Evolutionary conservation across 2,329 filamentous ascomycete genomes (phyloP).

Genomic region (Exophiala viscosa): DNA sequence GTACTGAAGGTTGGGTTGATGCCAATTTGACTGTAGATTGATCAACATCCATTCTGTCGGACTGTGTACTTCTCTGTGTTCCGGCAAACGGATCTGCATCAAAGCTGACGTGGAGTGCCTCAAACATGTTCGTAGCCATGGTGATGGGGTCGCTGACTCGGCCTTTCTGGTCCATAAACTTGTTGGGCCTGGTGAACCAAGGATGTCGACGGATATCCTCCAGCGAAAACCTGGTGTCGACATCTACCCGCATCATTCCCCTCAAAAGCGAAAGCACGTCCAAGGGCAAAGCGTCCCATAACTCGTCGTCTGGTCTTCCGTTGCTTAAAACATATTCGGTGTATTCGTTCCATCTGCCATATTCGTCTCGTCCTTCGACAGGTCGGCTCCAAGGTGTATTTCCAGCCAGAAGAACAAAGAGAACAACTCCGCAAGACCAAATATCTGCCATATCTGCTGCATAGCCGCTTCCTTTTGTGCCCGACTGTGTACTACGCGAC

Average conservation of each 20-base stretch:
- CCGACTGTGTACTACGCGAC: slow-evolving; percentile 49
- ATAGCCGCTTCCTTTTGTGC: slow-evolving; percentile 45
- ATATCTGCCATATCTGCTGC: slow-evolving; percentile 78
- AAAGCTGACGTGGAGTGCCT: slow-evolving; percentile 85
- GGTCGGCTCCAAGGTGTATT: slow-evolving; percentile 99
- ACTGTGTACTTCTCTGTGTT: slow-evolving; percentile 35
- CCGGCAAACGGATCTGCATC: slow-evolving; percentile 60
- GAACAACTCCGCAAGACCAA: slow-evolving; percentile 97
- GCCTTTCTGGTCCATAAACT: slow-evolving; percentile 69
- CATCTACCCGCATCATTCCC: slow-evolving; percentile 86
- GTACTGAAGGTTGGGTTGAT: slow-evolving; percentile 81
- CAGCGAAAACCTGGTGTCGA: slow-evolving; percentile 73
- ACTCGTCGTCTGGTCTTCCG: slow-evolving; percentile 75
- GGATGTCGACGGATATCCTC: slow-evolving; percentile 83
- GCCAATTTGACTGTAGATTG: slow-evolving; percentile 54
- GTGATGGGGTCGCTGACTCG: slow-evolving; percentile 72
- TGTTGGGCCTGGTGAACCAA: slow-evolving; percentile 86
- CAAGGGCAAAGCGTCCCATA: slow-evolving; percentile 75
- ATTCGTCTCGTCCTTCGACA: slow-evolving; percentile 64
- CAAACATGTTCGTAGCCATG: slow-evolving; percentile 92
- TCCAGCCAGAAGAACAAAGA: slow-evolving; percentile 90
- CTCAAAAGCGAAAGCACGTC: slow-evolving; percentile 77
- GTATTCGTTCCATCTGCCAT: slow-evolving; percentile 61
- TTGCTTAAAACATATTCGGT: slow-evolving; percentile 77
- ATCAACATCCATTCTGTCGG: slow-evolving; percentile 69